Evolutionary conservation across 495 filamentous ascomycete species (phyloP).

Genomic region (Hypoxylon intermedium): DNA sequence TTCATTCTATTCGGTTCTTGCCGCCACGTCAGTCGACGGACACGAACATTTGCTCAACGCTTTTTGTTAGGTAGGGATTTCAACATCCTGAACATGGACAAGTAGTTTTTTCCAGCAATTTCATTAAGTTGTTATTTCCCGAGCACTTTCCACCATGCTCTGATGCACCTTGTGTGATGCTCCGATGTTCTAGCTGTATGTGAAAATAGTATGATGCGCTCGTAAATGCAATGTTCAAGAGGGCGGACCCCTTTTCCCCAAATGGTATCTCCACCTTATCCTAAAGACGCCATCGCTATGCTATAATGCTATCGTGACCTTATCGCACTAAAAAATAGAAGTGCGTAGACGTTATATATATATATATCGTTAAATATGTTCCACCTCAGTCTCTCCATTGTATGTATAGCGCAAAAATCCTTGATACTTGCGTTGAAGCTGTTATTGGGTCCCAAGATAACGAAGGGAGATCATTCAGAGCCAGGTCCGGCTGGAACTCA

Average conservation of each 20-base stretch:
- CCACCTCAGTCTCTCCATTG: too few species aligned
- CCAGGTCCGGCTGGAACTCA: constrained; percentile 39
- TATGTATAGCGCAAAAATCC: neutral
- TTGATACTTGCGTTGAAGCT: neutral
- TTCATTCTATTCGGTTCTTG: constrained; percentile 2
- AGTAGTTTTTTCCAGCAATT: neutral
- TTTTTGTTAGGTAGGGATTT: constrained; percentile 18
- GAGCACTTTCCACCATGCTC: too few species aligned
- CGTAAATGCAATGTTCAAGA: constrained; percentile 8
- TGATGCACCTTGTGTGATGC: too few species aligned
- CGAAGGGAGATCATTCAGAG: constrained; percentile 2
- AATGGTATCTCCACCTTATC: neutral
- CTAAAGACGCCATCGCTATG: constrained; percentile 27
- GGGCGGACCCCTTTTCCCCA: neutral
- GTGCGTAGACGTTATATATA: too few species aligned
- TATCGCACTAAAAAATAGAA: neutral
- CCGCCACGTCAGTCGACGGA: neutral
- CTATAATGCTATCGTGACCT: neutral
- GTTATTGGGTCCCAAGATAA: neutral
- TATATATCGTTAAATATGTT: too few species aligned
- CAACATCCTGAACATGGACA: constrained; percentile 10
- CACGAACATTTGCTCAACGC: constrained; percentile 24
- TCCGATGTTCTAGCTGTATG: too few species aligned
- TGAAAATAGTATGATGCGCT: too few species aligned
- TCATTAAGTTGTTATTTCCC: neutral